Conservation (phyloP, 345 rosid species). For the Syzygium aromaticum region DNA sequence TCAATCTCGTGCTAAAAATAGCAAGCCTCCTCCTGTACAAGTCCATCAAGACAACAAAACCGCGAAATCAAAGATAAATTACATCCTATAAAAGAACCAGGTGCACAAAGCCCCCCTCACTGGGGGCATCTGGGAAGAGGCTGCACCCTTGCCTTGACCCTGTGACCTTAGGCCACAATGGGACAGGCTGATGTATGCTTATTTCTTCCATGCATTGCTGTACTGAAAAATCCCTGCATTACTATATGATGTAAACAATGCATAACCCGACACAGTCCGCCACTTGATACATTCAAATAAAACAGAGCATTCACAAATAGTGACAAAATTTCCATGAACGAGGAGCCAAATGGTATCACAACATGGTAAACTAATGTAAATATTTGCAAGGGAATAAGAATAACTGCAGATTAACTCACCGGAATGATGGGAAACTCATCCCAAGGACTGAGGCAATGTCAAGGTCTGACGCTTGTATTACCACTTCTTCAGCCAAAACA, state of each 20-base stretch:
- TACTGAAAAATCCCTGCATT: not conserved
- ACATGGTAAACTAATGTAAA: not conserved
- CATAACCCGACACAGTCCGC: not conserved
- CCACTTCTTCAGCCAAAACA: constrained; percentile 76
- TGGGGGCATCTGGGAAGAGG: not conserved
- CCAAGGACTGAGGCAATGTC: constrained; percentile 92
- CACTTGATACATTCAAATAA: not conserved
- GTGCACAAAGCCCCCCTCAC: not conserved
- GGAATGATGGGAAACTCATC: constrained; percentile 95
- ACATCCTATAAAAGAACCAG: not conserved
- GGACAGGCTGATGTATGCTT: not conserved
- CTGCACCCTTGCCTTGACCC: not conserved
- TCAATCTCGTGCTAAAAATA: not conserved
- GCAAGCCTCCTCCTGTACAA: not conserved
- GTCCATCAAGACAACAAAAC: not conserved
- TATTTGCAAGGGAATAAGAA: not conserved
- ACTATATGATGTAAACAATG: not conserved
- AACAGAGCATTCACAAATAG: not conserved
- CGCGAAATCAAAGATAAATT: not conserved
- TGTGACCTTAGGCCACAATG: not conserved
- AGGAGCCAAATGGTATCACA: not conserved
- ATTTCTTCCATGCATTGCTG: not conserved
- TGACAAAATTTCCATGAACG: not conserved
- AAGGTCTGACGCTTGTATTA: constrained; percentile 79
- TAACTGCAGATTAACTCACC: constrained; percentile 29